phyloP scores from a whole-genome alignment of 257 asterid genomes.

The Gentiana straminea region DNA sequence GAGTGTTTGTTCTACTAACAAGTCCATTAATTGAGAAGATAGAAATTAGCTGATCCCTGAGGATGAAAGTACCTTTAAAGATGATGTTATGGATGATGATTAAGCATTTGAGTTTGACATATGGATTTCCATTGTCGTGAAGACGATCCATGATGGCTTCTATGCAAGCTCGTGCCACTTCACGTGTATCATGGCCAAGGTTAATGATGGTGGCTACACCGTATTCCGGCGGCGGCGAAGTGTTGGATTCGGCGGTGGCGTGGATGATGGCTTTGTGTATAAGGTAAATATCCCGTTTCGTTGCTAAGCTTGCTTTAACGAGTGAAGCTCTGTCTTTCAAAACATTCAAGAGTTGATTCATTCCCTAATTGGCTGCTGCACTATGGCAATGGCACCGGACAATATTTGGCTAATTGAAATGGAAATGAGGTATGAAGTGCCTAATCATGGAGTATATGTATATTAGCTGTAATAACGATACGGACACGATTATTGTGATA shows the following conservation, averaged over 20 bases:
- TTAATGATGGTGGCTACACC: constrained; percentile 18
- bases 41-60: constrained; percentile 12
- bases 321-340: constrained; percentile 31
- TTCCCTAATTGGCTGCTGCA: background rate
- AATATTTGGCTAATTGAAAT: no score
- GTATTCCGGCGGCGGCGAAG: constrained; percentile 24
- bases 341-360: constrained; percentile 17
- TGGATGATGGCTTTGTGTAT: constrained; percentile 20
- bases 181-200: constrained; percentile 16
- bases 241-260: constrained; percentile 25
- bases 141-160: constrained; percentile 28
- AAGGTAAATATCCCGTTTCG: constrained; percentile 13
- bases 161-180: constrained; percentile 18
- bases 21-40: constrained; percentile 1
- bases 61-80: constrained; percentile 14
- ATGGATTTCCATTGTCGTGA: constrained; percentile 18
- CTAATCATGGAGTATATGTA: no score
- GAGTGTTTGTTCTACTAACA: constrained; percentile 15
- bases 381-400: no score
- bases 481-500: no score
- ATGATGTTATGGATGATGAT: constrained; percentile 23
- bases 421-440: no score
- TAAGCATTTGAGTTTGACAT: constrained; percentile 33
- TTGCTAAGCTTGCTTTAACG: constrained; percentile 24
- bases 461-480: no score